These are phyloP conservation scores for Yarrowia galli DNA, from an alignment of 1,139 yeast species.

Conservation along the genomic window DNA sequence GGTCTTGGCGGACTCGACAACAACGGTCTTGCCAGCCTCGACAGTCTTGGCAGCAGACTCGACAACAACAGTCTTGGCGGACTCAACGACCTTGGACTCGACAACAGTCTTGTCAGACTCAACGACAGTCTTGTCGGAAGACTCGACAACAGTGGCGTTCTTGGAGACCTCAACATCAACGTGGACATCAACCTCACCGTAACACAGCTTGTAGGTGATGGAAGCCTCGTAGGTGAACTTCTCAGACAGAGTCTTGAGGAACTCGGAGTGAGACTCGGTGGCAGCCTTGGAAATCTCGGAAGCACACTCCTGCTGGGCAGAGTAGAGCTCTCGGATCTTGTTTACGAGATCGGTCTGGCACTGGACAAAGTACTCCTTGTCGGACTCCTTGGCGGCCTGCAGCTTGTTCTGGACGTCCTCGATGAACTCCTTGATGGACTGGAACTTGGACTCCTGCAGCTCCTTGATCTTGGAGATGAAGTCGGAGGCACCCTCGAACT, in stretches of 20 bases:
- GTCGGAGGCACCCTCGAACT: background rate
- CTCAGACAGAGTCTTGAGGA: background rate
- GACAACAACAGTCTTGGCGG: too few species aligned
- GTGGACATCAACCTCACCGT: background rate
- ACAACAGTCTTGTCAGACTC: too few species aligned
- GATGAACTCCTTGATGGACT: background rate
- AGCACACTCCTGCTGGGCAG: background rate
- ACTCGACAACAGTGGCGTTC: background rate
- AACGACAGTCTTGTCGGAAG: background rate
- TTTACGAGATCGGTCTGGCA: background rate
- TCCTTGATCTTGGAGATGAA: constrained; percentile 1
- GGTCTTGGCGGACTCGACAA: too few species aligned
- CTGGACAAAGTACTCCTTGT: background rate
- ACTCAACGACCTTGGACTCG: too few species aligned
- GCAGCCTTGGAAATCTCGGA: background rate
- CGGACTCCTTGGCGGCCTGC: background rate
- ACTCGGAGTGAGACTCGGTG: background rate
- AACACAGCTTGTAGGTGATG: constrained; percentile 5
- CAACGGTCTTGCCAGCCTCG: too few species aligned
- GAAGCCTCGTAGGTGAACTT: background rate
- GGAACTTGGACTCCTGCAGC: constrained; percentile 1
- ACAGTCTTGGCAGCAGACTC: background rate
- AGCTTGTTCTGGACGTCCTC: background rate
- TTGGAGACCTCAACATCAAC: too few species aligned
- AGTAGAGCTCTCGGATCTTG: background rate